Evolutionary conservation across 2,329 filamentous ascomycete genomes (phyloP), one percentile per base, ranked within the genome.

Genomic region (Penicillium sp.): DNA sequence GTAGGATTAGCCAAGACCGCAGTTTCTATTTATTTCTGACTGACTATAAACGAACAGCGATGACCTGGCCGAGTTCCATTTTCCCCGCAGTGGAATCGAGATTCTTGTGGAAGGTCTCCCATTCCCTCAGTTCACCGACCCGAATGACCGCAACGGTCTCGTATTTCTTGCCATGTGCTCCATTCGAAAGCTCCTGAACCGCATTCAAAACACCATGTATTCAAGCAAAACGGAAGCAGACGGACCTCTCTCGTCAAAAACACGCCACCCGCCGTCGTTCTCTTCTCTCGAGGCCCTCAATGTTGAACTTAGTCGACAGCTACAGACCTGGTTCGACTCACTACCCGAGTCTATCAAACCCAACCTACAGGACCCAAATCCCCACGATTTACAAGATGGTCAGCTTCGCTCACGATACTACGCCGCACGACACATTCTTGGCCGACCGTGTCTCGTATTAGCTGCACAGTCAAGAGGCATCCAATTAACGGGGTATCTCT

Each of bases 131-230:
- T 52, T 56, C 18, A 44, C 52, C 12, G 47, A 58, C 12, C 42
- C 43, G 12, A 50, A n/a, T 9, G 49, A 53, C 20, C 42, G 49
- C 3, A 38, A 47, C 10, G 45, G 50, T 13, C 45, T 54, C 3
- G 44, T 49, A 3, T 57, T 57, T 10, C 55, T 57, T 27, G 51
- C 55, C n/a, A 56, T 58, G 54, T 56, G 54, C 27, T 58, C 54
- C 4, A 49, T 54, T 18, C 49, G 55, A 7, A 58, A 52, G 40
- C 49, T 58, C 18, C 41, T 58, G 10, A 56, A 56, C 27, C 47
- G 54, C 31, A 55, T 53, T 15, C 55, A 57, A 33, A 57, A 40
- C 24, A 55, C 28, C 20, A 53, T 50, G 40, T 54, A 49, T 25
- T 18, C 50, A 38, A 40, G 27, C 29, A 44, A 51, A 46, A 5